Conservation (phyloP, 345 rosid species). For the Lepidium sativum region DNA sequence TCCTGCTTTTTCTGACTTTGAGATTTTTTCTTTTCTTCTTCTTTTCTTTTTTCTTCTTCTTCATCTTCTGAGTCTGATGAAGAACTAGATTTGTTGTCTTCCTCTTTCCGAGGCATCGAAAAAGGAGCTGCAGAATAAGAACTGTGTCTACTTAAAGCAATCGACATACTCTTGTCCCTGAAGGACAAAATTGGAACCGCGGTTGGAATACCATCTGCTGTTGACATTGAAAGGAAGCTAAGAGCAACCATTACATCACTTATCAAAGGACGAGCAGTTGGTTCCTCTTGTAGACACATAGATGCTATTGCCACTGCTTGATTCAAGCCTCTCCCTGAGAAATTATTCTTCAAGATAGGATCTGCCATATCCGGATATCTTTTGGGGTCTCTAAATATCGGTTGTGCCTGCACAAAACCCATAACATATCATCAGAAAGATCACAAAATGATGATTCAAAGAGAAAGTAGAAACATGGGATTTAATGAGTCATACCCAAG, state of each 20-base stretch:
- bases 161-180: constrained; percentile 30
- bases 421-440: neutral
- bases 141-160: constrained; percentile 28
- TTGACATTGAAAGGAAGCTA: constrained; percentile 47
- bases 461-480: neutral
- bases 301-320: constrained; percentile 85
- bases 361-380: constrained; percentile 68
- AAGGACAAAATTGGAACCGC: constrained; percentile 15
- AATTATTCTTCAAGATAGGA: constrained; percentile 41
- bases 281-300: constrained; percentile 81
- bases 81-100: neutral
- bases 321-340: constrained; percentile 63
- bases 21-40: neutral
- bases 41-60: neutral
- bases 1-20: neutral
- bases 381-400: constrained; percentile 61
- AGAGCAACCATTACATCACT: constrained; percentile 67
- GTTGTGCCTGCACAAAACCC: constrained; percentile 46
- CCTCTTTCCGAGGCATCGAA: constrained; percentile 22
- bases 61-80: constrained; percentile 13
- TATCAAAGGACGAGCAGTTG: constrained; percentile 68
- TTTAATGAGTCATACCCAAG: constrained; percentile 49
- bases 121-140: constrained; percentile 18
- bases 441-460: neutral
- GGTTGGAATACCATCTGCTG: constrained; percentile 25